These are phyloP conservation scores for Ceratobasidium sp. DNA, from an alignment of 1,284 basidiomycete genomes.

Conservation along the genomic window DNA sequence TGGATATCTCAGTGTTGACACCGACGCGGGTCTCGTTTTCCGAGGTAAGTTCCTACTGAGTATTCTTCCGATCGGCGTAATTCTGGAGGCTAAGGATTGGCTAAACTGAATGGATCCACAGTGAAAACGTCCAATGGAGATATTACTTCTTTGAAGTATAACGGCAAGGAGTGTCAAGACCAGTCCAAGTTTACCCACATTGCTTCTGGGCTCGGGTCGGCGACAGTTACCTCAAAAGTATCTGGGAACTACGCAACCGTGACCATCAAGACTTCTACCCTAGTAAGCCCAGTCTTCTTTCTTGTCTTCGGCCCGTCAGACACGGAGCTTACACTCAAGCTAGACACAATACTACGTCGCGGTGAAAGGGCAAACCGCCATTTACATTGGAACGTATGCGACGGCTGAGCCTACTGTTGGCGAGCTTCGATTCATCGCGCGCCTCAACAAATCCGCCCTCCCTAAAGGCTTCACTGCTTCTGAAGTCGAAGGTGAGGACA, in stretches of 20 bases:
- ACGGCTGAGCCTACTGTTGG: slow-evolving; percentile 61
- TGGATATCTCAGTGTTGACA: slow-evolving; percentile 36
- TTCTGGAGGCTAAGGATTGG: too few species aligned
- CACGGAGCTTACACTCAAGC: neutral
- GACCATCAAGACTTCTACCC: slow-evolving; percentile 21
- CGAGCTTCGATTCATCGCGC: slow-evolving; percentile 66
- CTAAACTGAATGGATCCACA: neutral
- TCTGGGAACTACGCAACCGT: slow-evolving; percentile 45
- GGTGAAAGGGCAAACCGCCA: slow-evolving; percentile 28
- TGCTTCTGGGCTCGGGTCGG: slow-evolving; percentile 44
- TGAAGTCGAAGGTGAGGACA: slow-evolving; percentile 57
- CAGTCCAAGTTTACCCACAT: slow-evolving; percentile 32
- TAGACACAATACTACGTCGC: slow-evolving; percentile 46
- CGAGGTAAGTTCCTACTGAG: slow-evolving; percentile 1
- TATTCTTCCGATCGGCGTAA: neutral
- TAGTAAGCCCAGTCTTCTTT: slow-evolving; percentile 4
- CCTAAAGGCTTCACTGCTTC: slow-evolving; percentile 60
- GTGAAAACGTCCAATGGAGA: slow-evolving; percentile 42
- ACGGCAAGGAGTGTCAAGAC: slow-evolving; percentile 43
- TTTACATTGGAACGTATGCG: slow-evolving; percentile 46
- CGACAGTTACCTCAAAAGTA: slow-evolving; percentile 33
- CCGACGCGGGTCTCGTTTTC: slow-evolving; percentile 18
- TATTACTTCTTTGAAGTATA: slow-evolving; percentile 44
- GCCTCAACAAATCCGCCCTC: slow-evolving; percentile 60
- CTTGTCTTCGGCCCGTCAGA: neutral